phyloP scores from a whole-genome alignment of 495 filamentous ascomycete species.

The Trichoderma orchidacearum region DNA sequence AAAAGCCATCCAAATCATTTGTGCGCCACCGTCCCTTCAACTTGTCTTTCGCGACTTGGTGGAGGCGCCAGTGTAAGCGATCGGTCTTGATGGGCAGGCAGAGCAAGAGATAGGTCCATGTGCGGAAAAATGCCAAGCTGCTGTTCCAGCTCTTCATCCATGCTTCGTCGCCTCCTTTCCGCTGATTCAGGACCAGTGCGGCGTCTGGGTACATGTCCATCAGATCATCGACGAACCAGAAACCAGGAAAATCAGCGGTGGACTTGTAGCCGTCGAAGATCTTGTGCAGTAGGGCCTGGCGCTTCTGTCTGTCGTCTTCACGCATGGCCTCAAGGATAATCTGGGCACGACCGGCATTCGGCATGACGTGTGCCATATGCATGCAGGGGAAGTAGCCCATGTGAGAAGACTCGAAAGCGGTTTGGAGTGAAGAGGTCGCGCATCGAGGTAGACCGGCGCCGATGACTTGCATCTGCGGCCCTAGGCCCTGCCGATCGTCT shows the following conservation, averaged over 20 bases:
- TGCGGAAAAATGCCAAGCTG: slow-evolving; percentile 8
- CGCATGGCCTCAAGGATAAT: slow-evolving; percentile 7
- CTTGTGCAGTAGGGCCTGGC: slow-evolving; percentile 11
- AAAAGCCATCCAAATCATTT: slow-evolving; percentile 2
- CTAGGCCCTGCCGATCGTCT: not conserved
- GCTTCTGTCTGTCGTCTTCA: slow-evolving; percentile 7
- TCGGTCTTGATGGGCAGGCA: not conserved
- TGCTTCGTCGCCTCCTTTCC: slow-evolving; percentile 1
- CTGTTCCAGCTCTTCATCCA: slow-evolving; percentile 6
- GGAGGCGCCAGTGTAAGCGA: not conserved
- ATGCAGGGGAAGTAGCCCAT: slow-evolving; percentile 8
- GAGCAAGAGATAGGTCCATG: slow-evolving; percentile 3
- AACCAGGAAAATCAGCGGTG: slow-evolving; percentile 11
- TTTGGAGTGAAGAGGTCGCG: slow-evolving; percentile 12
- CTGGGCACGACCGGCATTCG: slow-evolving; percentile 1
- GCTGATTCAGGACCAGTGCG: slow-evolving; percentile 16
- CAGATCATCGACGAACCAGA: slow-evolving; percentile 14
- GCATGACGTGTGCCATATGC: slow-evolving; percentile 12
- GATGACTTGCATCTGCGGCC: slow-evolving; percentile 8
- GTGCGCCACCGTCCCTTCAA: not conserved
- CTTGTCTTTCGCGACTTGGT: not conserved
- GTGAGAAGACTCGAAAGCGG: slow-evolving; percentile 10
- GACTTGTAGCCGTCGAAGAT: slow-evolving; percentile 14
- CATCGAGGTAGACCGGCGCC: slow-evolving; percentile 14
- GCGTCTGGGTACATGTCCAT: slow-evolving; percentile 24